Evolutionary conservation across 192 early-diverging fungal species (phyloP), one percentile per base, ranked within the genome.

Genomic region (Coemansia sp.): DNA sequence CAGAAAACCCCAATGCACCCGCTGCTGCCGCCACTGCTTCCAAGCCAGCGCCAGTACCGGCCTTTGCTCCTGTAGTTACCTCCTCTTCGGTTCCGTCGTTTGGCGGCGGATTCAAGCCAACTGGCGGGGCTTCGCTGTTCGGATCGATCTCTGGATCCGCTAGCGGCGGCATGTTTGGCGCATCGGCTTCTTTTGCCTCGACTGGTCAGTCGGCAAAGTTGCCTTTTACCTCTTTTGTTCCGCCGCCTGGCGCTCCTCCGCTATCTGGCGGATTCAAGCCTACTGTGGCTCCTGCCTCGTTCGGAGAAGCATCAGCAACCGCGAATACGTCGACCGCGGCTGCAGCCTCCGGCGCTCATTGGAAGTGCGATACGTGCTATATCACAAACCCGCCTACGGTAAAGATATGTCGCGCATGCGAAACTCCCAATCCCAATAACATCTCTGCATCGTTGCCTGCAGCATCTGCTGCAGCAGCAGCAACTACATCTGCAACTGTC

Each of bases 281-380:
- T 7, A 42, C 34, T 19, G 25, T 11, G 18, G 16, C 29, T 18
- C 5, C 63, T 19, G 46, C 55, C 16, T 1, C 48, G 6, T 23
- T 5, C 1, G 25, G 28, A n/a, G n/a, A n/a, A n/a, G n/a, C n/a
- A n/a, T n/a, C n/a, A n/a, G n/a, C n/a, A n/a, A n/a, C n/a, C n/a
- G n/a, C n/a, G n/a, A n/a, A n/a, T n/a, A n/a, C n/a, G n/a, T n/a
- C n/a, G n/a, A n/a, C n/a, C n/a, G n/a, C n/a, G n/a, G 8, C 63
- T 19, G 46, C 55, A 18, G 6, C 48, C 1, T 23, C 13, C 1
- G 25, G 28, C 6, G 68, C 45, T 13, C 19, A 65, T 20, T 81
- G 78, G 78, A 64, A 54, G n/a, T 81, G 73, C 49, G 55, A 49
- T 7, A 53, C 59, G 9, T 81, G 78, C 53, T 62, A 62, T 28